Conservation (phyloP, 257 asterid species). For the Rhazya stricta region DNA sequence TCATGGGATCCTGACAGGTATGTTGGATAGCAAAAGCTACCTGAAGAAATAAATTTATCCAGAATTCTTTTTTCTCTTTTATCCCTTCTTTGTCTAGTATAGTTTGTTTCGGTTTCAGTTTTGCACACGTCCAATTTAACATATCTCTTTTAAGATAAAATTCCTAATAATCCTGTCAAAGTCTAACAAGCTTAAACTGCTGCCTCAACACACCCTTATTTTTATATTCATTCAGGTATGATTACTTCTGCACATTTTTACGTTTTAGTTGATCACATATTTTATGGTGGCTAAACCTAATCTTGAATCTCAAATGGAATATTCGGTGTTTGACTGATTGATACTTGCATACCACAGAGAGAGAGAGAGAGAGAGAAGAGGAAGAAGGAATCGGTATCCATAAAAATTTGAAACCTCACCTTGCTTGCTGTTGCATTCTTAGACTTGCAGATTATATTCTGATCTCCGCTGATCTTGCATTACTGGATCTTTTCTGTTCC, state of each 20-base stretch:
- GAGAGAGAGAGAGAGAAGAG: neutral
- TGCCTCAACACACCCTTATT: neutral
- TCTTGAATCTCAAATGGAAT: neutral
- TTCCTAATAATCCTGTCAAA: neutral
- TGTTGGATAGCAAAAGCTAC: conserved; percentile 6
- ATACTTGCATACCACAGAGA: neutral
- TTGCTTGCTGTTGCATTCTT: neutral
- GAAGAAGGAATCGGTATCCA: neutral
- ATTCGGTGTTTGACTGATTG: neutral
- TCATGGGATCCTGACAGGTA: conserved; percentile 70
- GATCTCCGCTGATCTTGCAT: neutral
- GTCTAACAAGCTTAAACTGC: neutral
- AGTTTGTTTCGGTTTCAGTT: neutral
- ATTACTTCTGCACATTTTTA: neutral
- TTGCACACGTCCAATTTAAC: neutral
- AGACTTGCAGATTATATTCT: neutral
- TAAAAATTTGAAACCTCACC: neutral
- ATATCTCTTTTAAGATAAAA: neutral
- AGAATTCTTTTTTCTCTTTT: neutral
- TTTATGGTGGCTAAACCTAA: neutral
- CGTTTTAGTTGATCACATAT: neutral
- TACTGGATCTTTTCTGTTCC: conserved; percentile 16
- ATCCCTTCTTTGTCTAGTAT: neutral
- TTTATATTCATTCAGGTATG: neutral
- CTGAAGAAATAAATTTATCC: conserved; percentile 3